Evolutionary conservation across 805 yeast species (phyloP).

Genomic region (Priceomyces carsonii): DNA sequence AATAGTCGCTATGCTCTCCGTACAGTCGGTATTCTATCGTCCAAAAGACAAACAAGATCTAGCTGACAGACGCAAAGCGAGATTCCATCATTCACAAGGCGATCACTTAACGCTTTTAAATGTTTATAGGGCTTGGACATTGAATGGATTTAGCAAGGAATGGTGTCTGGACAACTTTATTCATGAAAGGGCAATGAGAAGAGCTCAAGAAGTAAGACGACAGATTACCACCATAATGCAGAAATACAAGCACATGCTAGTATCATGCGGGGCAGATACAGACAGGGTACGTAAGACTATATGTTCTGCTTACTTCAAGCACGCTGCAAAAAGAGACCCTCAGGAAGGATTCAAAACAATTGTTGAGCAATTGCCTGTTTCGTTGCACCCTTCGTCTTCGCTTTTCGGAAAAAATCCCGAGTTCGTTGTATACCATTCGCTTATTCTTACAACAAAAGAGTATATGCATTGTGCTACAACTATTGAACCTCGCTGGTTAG

Average conservation of each 20-base stretch:
- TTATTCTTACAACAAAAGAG: slow-evolving; percentile 81
- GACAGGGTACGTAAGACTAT: slow-evolving; percentile 61
- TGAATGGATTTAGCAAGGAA: slow-evolving; percentile 49
- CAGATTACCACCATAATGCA: slow-evolving; percentile 65
- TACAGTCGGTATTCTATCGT: slow-evolving; percentile 75
- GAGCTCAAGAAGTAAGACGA: slow-evolving; percentile 77
- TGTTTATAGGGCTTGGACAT: slow-evolving; percentile 76
- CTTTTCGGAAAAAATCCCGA: slow-evolving; percentile 65
- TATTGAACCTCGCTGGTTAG: slow-evolving; percentile 82
- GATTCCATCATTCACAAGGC: slow-evolving; percentile 74
- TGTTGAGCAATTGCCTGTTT: slow-evolving; percentile 70
- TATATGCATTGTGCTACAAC: slow-evolving; percentile 87
- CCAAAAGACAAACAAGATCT: slow-evolving; percentile 71
- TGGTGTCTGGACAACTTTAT: slow-evolving; percentile 85
- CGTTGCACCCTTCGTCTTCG: slow-evolving; percentile 85
- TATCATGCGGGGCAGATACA: slow-evolving; percentile 55
- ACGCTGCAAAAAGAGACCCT: slow-evolving; percentile 61
- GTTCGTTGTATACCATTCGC: slow-evolving; percentile 78
- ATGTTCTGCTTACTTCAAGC: slow-evolving; percentile 68
- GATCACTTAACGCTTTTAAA: slow-evolving; percentile 84
- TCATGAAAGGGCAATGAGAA: slow-evolving; percentile 72
- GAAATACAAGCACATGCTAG: slow-evolving; percentile 43
- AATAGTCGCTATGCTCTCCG: slow-evolving; percentile 89
- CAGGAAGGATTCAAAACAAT: slow-evolving; percentile 59
- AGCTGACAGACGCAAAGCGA: slow-evolving; percentile 75